A percentile compares a stretch with the other conserved stretches of the same genome.
Evolutionary conservation across 2,329 filamentous ascomycete species (phyloP).

Genomic region (Penicillium sp.): DNA sequence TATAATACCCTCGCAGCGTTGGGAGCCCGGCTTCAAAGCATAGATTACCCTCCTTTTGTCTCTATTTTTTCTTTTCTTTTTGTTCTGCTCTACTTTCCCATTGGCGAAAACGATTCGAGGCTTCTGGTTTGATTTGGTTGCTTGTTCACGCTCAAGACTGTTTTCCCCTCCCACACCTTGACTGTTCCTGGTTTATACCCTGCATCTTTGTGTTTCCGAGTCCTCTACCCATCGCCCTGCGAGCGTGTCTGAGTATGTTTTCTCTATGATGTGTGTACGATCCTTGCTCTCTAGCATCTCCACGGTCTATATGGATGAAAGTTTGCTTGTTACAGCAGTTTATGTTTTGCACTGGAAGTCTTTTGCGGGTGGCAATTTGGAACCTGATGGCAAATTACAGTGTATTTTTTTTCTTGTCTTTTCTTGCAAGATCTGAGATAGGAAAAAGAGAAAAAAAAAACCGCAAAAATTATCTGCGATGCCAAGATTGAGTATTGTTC

Average conservation of each 20-base stretch:
- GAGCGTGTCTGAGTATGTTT: conserved; percentile 27
- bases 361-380: conserved; percentile 13
- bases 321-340: not conserved
- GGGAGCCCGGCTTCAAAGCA: conserved; percentile 19
- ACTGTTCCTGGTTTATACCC: conserved; percentile 27
- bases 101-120: conserved; percentile 3
- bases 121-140: not conserved
- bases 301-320: conserved; percentile 22
- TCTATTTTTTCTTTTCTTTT: conserved; percentile 17
- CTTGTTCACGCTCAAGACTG: conserved; percentile 1
- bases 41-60: conserved; percentile 25
- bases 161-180: conserved; percentile 1
- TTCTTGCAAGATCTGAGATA: not conserved
- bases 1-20: conserved; percentile 30
- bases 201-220: conserved; percentile 21
- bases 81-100: not conserved
- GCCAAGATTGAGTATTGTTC: not conserved
- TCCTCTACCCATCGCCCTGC: conserved; percentile 5
- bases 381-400: conserved; percentile 6
- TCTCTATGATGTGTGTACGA: conserved; percentile 32
- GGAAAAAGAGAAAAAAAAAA: not conserved
- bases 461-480: not conserved
- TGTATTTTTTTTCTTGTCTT: not conserved
- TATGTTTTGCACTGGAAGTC: conserved; percentile 10
- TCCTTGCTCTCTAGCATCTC: conserved; percentile 27